Evolutionary conservation across 257 asterid genomes (phyloP).

Genomic region (Jaltomata sinuosa): DNA sequence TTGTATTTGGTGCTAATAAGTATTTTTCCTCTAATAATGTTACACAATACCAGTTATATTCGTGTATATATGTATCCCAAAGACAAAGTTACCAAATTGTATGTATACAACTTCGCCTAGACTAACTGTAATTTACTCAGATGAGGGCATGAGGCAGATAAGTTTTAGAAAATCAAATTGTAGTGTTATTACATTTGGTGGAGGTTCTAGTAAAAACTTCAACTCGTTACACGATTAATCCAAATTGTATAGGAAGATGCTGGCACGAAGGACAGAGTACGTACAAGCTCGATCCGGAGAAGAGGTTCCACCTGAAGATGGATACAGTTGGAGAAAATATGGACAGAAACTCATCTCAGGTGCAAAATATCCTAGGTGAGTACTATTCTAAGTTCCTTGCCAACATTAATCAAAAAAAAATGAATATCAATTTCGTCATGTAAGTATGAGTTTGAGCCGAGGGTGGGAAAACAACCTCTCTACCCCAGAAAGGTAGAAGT

Average conservation of each 20-base stretch:
- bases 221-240: neutral
- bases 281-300: neutral
- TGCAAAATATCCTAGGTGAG: slow-evolving; percentile 37
- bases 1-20: neutral
- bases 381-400: neutral
- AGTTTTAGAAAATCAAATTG: neutral
- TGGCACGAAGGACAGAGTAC: neutral
- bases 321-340: slow-evolving; percentile 40
- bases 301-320: slow-evolving; percentile 21
- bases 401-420: neutral
- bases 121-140: neutral
- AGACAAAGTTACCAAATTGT: neutral
- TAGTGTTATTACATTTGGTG: neutral
- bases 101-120: neutral
- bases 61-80: neutral
- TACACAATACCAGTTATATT: neutral
- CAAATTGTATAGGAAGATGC: neutral
- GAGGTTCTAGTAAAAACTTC: slow-evolving; percentile 1
- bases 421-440: neutral
- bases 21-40: neutral
- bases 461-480: too few relatives aligned
- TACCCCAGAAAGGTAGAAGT: too few relatives aligned
- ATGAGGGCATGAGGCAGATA: neutral
- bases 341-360: slow-evolving; percentile 38
- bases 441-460: neutral